These are phyloP conservation scores for Dactylella cylindrospora DNA, from an alignment of 2,329 filamentous ascomycete genomes.

Conservation along the genomic window DNA sequence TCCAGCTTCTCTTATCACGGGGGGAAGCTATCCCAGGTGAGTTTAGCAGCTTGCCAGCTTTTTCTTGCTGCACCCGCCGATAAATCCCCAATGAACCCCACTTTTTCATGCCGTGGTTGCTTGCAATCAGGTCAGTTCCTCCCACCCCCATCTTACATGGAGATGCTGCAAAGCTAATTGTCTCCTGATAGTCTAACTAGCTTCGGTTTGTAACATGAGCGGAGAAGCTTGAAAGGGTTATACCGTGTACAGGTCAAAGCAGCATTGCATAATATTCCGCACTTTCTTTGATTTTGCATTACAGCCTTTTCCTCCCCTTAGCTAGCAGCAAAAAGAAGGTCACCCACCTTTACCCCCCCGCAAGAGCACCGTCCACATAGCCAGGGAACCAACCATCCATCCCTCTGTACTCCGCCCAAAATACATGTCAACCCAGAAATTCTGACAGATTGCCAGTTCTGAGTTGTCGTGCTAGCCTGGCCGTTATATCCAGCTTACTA, in stretches of 20 bases:
- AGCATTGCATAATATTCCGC: too few relatives aligned
- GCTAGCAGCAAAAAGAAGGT: too few relatives aligned
- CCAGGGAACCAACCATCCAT: too few relatives aligned
- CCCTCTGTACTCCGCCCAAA: too few relatives aligned
- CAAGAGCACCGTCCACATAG: too few relatives aligned
- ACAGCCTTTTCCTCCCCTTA: too few relatives aligned
- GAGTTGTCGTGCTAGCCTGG: constrained; percentile 7
- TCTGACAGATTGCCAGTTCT: too few relatives aligned
- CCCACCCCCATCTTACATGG: not conserved
- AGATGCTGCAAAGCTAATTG: constrained; percentile 19
- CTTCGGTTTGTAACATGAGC: constrained; percentile 4
- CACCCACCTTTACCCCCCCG: too few relatives aligned
- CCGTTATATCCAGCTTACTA: not conserved
- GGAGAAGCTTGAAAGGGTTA: constrained; percentile 22
- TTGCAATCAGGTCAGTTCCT: constrained; percentile 39
- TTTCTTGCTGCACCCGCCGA: not conserved
- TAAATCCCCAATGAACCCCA: constrained; percentile 22
- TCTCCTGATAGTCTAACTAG: constrained; percentile 19
- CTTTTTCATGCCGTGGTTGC: constrained; percentile 31
- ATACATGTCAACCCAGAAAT: too few relatives aligned
- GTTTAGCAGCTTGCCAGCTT: constrained; percentile 15
- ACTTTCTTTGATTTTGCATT: too few relatives aligned
- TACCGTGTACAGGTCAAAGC: constrained; percentile 11
- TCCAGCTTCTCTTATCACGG: too few relatives aligned
- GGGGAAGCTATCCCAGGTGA: constrained; percentile 30